Base-by-base conservation (phyloP, 331 rosid genomes). In the Quercus lobata region DNA sequence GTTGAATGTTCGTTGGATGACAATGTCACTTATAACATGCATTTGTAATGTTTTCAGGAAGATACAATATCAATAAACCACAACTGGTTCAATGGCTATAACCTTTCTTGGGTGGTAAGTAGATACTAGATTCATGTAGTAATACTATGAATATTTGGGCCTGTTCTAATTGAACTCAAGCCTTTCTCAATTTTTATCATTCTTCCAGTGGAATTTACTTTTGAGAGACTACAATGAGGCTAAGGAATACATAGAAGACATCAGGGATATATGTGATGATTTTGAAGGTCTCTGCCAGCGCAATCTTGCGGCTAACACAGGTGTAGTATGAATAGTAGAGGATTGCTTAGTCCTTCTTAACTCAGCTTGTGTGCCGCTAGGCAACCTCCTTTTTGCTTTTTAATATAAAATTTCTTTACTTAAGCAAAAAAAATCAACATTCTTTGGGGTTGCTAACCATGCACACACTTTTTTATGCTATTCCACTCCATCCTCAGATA, bases 251-350 rank as follows among this genome's bases (percentile, higher is more conserved):
- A 89, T 91, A 79, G 97, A 96, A 88, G 99, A 96, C 87, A 89
- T 93, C 81, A 89, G 86, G 89, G 94, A 93, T 87, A 71, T 91
- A 80, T 93, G 96, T 71, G 98, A 96, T 57, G 91, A 93, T 83
- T 93, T 89, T 84, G 99, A 93, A 89, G 89, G 91, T 84, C 98
- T 96, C 74, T 96, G 99, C 86, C 98, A 96, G 76, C 93, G 93
- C 75, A 96, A 96, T 82, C 97, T 96, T 82, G 97, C 96, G 0
- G 99, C 94, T 52, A 93, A 96, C 83, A 93, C 99, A 88, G 98
- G 99, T 96, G 80, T 37, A 5, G 52, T 65, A 25, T 78, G 29
- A 70, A 68, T 52, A 54, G 27, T 60, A 60, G 15, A 76, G 24
- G 29, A 46, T 54, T 69, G 8, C 35, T 18, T 69, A 57, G 46